Evolutionary conservation across 2,329 filamentous ascomycete species (phyloP).

Genomic region (Aspergillus neoniger): DNA sequence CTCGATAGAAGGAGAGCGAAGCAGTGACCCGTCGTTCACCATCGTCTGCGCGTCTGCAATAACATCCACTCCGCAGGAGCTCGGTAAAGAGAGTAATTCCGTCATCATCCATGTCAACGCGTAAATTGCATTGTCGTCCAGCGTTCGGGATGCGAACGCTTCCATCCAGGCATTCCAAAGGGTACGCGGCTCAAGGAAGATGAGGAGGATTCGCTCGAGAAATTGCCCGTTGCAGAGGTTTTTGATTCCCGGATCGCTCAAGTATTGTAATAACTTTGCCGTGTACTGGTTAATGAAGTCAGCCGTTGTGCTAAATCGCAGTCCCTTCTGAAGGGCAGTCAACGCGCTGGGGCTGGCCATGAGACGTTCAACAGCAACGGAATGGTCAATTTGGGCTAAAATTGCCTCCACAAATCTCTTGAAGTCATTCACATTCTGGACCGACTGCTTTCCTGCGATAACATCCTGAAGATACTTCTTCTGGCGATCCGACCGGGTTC

Average conservation of each 20-base stretch:
- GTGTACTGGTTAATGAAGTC: constrained; percentile 49
- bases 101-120: constrained; percentile 54
- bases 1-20: constrained; percentile 29
- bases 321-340: constrained; percentile 40
- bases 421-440: constrained; percentile 43
- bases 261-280: constrained; percentile 41
- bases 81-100: constrained; percentile 49
- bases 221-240: constrained; percentile 54
- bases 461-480: constrained; percentile 43
- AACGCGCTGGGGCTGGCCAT: constrained; percentile 39
- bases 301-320: constrained; percentile 48
- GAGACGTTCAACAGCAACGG: constrained; percentile 46
- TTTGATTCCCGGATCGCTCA: constrained; percentile 50
- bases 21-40: constrained; percentile 25
- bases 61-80: constrained; percentile 23
- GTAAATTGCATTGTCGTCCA: constrained; percentile 37
- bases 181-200: constrained; percentile 54
- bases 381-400: constrained; percentile 43
- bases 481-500: too few relatives aligned
- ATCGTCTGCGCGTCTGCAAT: constrained; percentile 32
- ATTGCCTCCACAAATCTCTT: constrained; percentile 54
- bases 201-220: constrained; percentile 49
- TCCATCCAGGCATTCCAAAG: constrained; percentile 56
- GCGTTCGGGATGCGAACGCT: constrained; percentile 27
- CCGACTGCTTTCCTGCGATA: constrained; percentile 40